Evolutionary conservation across 257 asterid genomes (phyloP), one percentile per base, ranked within the genome.

Genomic region (Primulina huaijiensis): DNA sequence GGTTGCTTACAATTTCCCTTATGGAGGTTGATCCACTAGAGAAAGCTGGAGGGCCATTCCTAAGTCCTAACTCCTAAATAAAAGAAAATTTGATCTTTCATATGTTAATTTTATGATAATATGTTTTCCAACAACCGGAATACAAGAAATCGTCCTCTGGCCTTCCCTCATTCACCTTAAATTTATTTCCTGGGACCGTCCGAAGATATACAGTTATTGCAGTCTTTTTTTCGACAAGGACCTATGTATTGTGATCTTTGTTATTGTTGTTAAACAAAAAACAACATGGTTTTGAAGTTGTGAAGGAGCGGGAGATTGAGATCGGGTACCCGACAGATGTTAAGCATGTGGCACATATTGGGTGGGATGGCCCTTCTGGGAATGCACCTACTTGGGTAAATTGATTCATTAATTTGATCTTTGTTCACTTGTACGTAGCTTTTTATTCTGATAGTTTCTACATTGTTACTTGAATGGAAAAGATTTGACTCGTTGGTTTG

Each of bases 321-420:
- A 72, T 72, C 5, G 76, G 76, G 19, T 55, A 21, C 37, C 76
- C 76, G 4, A 72, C 60, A 29, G 76, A 72, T 65, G 72, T 65
- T 25, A 65, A 72, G 43, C 76, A 72, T 57, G 76, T 72, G 25
- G 65, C 65, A 30, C 76, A 65, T 23, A 64, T 72, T 17, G 76
- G 76, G 30, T 65, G 65, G 65, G 76, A 72, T 56, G 60, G 71
- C 34, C 55, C 43, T 2, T 20, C 58, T 38, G 62, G 38, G 6
- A 16, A 12, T 55, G 72, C 67, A 12, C 76, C 76, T 16, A 57
- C 50, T 56, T 72, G 72, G 76, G 76, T 72, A 65, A 14, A 67
- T 61, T 50, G 52, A 27, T 27, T 16, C 5, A 2, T 58, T 10
- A 6, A 14, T 6, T 50, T 50, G 20, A 4, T 50, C 20, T 50